Evolutionary conservation across 2,329 filamentous ascomycete species (phyloP).

Genomic region (Metarhizium guizhouense): DNA sequence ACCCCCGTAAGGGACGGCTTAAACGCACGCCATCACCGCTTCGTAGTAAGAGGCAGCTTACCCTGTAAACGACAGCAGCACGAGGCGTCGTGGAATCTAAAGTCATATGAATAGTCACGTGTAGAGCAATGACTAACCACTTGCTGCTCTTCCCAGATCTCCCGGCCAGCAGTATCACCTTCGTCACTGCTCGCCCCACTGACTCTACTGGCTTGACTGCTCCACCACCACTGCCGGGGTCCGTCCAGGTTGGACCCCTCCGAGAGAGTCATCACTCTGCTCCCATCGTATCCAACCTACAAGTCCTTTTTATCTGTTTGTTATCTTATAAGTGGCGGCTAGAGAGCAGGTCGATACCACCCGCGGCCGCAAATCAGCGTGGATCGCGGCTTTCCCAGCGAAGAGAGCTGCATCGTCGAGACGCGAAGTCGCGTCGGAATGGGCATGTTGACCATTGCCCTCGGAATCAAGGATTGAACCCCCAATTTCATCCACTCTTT

Average conservation of each 20-base stretch:
- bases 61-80: no score
- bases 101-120: neutral
- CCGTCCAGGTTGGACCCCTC: constrained; percentile 9
- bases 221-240: constrained; percentile 9
- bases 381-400: neutral
- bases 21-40: no score
- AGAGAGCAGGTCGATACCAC: neutral
- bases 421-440: neutral
- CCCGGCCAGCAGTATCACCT: no score
- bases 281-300: neutral
- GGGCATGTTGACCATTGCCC: constrained; percentile 2
- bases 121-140: neutral
- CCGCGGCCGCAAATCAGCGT: neutral
- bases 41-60: no score
- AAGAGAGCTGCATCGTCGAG: neutral
- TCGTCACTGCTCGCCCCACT: neutral
- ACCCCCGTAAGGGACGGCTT: no score
- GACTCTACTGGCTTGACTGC: neutral
- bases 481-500: neutral
- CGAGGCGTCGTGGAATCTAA: no score
- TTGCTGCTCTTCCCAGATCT: neutral
- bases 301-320: neutral
- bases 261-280: constrained; percentile 4
- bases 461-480: neutral
- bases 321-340: neutral